phyloP scores from a whole-genome alignment of 805 yeast genomes.

The Kazachstania taianensis region DNA sequence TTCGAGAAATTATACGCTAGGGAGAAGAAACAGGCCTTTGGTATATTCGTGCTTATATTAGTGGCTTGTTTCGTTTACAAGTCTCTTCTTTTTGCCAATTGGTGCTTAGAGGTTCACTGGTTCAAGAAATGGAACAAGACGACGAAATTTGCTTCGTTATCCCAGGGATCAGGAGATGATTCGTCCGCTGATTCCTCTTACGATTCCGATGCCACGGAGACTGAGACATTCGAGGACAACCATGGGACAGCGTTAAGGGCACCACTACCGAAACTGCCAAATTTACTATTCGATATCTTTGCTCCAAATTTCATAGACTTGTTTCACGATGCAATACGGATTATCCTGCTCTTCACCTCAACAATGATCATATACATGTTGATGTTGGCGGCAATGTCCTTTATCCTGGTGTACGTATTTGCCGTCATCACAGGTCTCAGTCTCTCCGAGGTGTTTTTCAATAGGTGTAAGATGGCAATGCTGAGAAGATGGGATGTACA shows the following conservation, averaged over 20 bases:
- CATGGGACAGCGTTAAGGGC: conserved; percentile 28
- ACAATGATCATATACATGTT: conserved; percentile 60
- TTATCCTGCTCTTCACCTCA: conserved; percentile 46
- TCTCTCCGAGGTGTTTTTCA: conserved; percentile 60
- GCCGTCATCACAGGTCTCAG: conserved; percentile 64
- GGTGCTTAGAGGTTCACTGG: conserved; percentile 60
- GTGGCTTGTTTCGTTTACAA: conserved; percentile 49
- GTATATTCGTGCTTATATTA: conserved; percentile 56
- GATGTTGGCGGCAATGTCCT: conserved; percentile 75
- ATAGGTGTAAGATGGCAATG: conserved; percentile 34
- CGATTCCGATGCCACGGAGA: conserved; percentile 4
- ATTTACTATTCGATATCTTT: conserved; percentile 20
- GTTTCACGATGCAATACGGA: conserved; percentile 42
- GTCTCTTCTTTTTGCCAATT: conserved; percentile 47
- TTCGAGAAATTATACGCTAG: conserved; percentile 46
- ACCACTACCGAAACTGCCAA: conserved; percentile 25
- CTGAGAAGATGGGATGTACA: conserved; percentile 27
- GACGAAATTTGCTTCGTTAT: conserved; percentile 6
- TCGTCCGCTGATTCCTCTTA: neutral
- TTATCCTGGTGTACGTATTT: conserved; percentile 55
- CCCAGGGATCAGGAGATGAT: neutral
- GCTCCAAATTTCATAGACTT: conserved; percentile 23
- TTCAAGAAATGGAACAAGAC: conserved; percentile 35
- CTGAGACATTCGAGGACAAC: conserved; percentile 20
- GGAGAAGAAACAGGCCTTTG: conserved; percentile 55